Conservation (phyloP, 257 asterid genomes). For the Henckelia pumila region DNA sequence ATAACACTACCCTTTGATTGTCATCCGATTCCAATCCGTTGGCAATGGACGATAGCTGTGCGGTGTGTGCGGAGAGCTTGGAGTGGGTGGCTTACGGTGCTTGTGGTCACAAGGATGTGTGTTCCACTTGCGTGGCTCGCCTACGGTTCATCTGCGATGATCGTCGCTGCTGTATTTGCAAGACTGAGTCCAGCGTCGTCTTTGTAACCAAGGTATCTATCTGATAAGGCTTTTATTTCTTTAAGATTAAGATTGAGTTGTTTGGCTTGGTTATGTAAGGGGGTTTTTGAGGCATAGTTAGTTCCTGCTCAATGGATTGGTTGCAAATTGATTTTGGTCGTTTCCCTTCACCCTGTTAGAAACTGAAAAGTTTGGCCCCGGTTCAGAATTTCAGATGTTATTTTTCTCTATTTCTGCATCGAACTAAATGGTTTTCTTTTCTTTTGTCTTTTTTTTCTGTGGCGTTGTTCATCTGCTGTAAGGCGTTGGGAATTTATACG, state of each 20-base stretch:
- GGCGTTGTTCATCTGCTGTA: constrained; percentile 6
- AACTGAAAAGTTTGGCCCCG: no score
- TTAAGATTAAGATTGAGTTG: constrained; percentile 4
- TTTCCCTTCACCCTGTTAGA: background rate
- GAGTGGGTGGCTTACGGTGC: constrained; percentile 98
- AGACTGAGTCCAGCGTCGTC: constrained; percentile 62
- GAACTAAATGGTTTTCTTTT: background rate
- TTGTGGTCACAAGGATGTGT: constrained; percentile 95
- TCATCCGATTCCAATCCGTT: background rate
- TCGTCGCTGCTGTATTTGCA: constrained; percentile 95
- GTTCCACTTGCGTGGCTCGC: constrained; percentile 98
- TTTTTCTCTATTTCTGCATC: background rate
- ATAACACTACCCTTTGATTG: background rate
- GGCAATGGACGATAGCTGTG: constrained; percentile 93
- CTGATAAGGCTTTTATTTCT: background rate
- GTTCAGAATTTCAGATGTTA: background rate
- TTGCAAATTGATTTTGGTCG: background rate
- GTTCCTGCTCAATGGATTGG: background rate
- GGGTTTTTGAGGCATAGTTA: background rate
- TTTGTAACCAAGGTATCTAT: constrained; percentile 93
- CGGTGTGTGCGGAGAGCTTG: constrained; percentile 90
- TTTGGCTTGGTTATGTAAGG: constrained; percentile 4
- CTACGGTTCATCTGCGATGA: constrained; percentile 96
- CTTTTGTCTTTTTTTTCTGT: background rate
- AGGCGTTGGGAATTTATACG: constrained; percentile 94